Evolutionary conservation across 2,329 filamentous ascomycete species (phyloP).

Genomic region (Apiospora marii): DNA sequence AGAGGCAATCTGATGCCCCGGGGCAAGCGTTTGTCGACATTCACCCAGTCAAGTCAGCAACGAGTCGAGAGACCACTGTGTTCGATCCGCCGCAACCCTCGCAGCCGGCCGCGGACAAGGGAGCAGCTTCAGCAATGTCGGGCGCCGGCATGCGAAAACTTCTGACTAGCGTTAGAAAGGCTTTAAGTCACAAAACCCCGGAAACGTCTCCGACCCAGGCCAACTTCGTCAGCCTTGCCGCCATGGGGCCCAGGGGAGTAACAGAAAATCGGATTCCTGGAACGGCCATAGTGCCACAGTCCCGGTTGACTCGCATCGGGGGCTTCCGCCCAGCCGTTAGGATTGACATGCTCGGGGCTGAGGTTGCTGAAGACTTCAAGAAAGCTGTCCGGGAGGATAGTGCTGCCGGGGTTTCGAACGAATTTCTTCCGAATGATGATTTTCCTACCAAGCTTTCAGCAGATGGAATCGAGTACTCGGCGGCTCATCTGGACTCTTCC

Average conservation of each 20-base stretch:
- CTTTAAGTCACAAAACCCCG: conserved; percentile 68
- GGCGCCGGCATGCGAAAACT: conserved; percentile 84
- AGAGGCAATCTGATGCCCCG: conserved; percentile 87
- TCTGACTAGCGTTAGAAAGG: conserved; percentile 84
- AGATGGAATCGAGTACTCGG: conserved; percentile 51
- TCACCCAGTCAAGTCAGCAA: conserved; percentile 56
- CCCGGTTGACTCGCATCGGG: conserved; percentile 50
- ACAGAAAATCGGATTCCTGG: conserved; percentile 67
- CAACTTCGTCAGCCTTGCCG: conserved; percentile 57
- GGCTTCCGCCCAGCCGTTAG: conserved; percentile 64
- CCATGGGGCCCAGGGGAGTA: conserved; percentile 59
- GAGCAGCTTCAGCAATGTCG: conserved; percentile 64
- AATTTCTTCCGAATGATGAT: conserved; percentile 32
- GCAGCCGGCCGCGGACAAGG: conserved; percentile 52
- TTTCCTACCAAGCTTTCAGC: conserved; percentile 36
- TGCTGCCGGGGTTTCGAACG: conserved; percentile 46
- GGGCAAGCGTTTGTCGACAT: conserved; percentile 81
- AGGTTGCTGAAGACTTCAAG: conserved; percentile 80
- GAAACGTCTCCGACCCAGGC: conserved; percentile 48
- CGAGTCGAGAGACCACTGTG: conserved; percentile 60
- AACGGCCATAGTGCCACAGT: conserved; percentile 67
- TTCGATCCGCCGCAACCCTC: conserved; percentile 50
- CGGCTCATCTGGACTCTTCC: conserved; percentile 52
- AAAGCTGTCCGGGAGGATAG: conserved; percentile 74
- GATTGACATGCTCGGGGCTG: conserved; percentile 84